Conservation (phyloP, 1,284 basidiomycete genomes). For the Puccinia polysora region DNA sequence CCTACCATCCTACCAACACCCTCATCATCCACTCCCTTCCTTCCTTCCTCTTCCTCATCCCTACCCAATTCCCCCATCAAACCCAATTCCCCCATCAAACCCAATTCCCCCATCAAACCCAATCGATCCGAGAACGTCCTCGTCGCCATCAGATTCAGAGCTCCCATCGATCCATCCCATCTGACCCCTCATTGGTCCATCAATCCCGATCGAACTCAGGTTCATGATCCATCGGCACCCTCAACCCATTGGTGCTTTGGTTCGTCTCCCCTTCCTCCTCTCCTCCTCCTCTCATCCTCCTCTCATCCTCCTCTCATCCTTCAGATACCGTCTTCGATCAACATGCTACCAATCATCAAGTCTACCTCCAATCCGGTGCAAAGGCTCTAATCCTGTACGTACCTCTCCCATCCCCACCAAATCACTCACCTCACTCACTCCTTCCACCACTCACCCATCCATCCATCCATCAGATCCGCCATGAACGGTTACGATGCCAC, state of each 20-base stretch:
- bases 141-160: conserved; percentile 18
- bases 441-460: conserved; percentile 54
- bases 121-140: conserved; percentile 3
- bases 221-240: background rate
- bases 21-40: background rate
- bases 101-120: background rate
- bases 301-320: background rate
- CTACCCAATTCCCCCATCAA: background rate
- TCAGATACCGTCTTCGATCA: conserved; percentile 24
- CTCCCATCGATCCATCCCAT: background rate
- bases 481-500: conserved; percentile 97
- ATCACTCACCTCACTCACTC: background rate
- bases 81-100: too few species aligned
- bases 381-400: conserved; percentile 23
- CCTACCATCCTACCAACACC: background rate
- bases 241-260: conserved; percentile 7
- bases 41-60: background rate
- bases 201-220: background rate
- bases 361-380: conserved; percentile 14
- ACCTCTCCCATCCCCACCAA: background rate
- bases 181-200: background rate
- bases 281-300: background rate
- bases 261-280: background rate
- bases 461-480: conserved; percentile 60
- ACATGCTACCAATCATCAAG: conserved; percentile 2